Percentiles rank a stretch among this genome's conserved stretches.
phyloP scores from a whole-genome alignment of 331 rosid genomes.

The Rhamnella rubrinervis region DNA sequence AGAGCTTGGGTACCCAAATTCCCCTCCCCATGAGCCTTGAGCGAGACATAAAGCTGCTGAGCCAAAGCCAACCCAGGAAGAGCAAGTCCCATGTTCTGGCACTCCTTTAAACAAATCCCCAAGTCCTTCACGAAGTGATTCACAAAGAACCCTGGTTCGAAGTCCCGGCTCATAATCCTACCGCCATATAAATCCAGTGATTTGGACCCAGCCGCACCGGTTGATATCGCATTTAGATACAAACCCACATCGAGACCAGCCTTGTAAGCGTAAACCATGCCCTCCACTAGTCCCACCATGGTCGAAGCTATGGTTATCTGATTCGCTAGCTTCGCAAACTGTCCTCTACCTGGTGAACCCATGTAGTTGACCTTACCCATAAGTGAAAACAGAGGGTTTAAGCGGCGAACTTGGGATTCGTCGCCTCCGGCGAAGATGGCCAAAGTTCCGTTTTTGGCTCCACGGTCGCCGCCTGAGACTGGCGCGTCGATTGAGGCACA shows the following conservation, averaged over 20 bases:
- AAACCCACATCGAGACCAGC: constrained; percentile 75
- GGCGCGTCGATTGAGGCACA: constrained; percentile 79
- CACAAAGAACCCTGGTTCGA: constrained; percentile 78
- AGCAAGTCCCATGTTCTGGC: constrained; percentile 75
- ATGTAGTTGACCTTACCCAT: constrained; percentile 85
- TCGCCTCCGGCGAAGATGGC: constrained; percentile 91
- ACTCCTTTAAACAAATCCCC: constrained; percentile 91
- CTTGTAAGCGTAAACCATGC: constrained; percentile 80
- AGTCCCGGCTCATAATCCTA: constrained; percentile 73
- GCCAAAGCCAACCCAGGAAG: constrained; percentile 90
- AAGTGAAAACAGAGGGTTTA: constrained; percentile 48
- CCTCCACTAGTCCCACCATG: constrained; percentile 90
- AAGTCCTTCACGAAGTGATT: constrained; percentile 86
- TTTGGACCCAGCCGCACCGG: constrained; percentile 84
- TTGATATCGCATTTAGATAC: constrained; percentile 65
- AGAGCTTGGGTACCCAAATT: constrained; percentile 74
- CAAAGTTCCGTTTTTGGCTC: constrained; percentile 69
- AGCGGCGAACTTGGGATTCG: constrained; percentile 21
- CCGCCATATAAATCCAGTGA: constrained; percentile 62
- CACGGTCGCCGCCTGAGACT: constrained; percentile 89
- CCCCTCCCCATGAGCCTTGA: constrained; percentile 85
- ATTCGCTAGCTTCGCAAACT: constrained; percentile 83
- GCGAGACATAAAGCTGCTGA: constrained; percentile 79
- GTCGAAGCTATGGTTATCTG: constrained; percentile 74
- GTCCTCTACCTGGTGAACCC: constrained; percentile 88